A percentile compares a stretch with the other conserved stretches of the same genome.
These are phyloP conservation scores for Blastobotrys muscicola DNA, from an alignment of 805 yeast genomes.

Conservation along the genomic window DNA sequence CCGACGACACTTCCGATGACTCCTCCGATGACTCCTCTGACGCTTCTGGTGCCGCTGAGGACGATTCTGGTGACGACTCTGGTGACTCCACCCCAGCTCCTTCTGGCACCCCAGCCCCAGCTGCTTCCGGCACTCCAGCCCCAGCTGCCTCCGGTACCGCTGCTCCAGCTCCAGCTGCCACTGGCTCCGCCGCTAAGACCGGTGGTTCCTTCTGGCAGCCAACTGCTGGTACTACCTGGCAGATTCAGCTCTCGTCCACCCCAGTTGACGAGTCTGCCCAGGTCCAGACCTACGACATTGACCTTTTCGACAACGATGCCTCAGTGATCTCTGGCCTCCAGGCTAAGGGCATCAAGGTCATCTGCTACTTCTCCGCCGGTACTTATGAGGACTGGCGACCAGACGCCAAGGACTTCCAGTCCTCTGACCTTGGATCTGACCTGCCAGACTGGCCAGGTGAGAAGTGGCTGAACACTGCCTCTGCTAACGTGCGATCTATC, in stretches of 20 bases:
- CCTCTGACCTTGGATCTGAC: slow-evolving; percentile 20
- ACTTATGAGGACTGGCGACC: slow-evolving; percentile 26
- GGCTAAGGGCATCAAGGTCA: slow-evolving; percentile 17
- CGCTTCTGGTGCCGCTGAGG: too few relatives aligned
- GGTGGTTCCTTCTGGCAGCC: slow-evolving; percentile 1
- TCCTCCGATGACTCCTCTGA: too few relatives aligned
- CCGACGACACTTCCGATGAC: too few relatives aligned
- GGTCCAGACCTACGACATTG: slow-evolving; percentile 22
- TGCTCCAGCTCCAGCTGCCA: too few relatives aligned
- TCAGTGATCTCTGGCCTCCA: slow-evolving; percentile 17
- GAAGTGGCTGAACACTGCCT: slow-evolving; percentile 22
- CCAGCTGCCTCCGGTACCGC: too few relatives aligned
- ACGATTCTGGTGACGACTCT: too few relatives aligned
- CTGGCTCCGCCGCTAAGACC: too few relatives aligned
- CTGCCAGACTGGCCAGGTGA: slow-evolving; percentile 27
- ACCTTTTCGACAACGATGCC: slow-evolving; percentile 18
- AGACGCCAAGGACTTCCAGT: slow-evolving; percentile 18
- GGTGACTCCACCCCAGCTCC: too few relatives aligned
- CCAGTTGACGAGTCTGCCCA: slow-evolving; percentile 7
- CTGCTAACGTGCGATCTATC: slow-evolving; percentile 17
- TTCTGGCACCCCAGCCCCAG: too few relatives aligned
- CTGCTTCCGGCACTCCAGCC: too few relatives aligned
- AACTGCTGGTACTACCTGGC: slow-evolving; percentile 18
- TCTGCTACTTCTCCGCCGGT: slow-evolving; percentile 29
- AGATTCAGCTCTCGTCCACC: slow-evolving; percentile 16